phyloP scores from a whole-genome alignment of 176 grass and related monocot genomes.

The Panicum miliaceum region DNA sequence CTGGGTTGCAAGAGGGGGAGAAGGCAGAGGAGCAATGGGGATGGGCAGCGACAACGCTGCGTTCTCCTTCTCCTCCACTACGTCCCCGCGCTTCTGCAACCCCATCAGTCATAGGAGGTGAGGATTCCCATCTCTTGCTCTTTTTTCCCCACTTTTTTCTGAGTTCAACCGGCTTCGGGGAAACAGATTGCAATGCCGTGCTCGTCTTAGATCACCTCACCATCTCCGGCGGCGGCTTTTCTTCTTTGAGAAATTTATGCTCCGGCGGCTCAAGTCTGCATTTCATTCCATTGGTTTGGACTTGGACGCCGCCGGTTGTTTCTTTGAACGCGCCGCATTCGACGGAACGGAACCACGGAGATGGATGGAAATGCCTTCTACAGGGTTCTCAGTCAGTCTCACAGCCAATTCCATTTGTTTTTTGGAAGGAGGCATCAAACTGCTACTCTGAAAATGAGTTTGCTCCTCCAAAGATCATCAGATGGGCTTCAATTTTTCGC shows the following conservation, averaged over 20 bases:
- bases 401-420: neutral
- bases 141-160: too few relatives aligned
- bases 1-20: too few relatives aligned
- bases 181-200: neutral
- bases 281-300: neutral
- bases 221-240: neutral
- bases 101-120: conserved; percentile 51
- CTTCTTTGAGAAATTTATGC: neutral
- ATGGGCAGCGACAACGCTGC: conserved; percentile 37
- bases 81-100: conserved; percentile 54
- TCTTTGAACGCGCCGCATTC: neutral
- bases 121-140: neutral
- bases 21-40: conserved; percentile 31
- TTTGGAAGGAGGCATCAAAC: neutral
- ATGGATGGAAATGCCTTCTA: neutral
- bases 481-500: neutral
- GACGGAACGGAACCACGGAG: neutral
- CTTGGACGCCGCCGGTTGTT: neutral
- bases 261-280: neutral
- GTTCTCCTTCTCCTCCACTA: conserved; percentile 41
- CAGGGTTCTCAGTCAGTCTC: neutral
- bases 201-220: neutral
- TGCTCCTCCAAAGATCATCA: neutral
- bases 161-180: neutral
- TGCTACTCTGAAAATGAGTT: conserved; percentile 9